Percentiles rank a stretch among this genome's conserved stretches.
These are phyloP conservation scores for Kwoniella dejecticola DNA, from an alignment of 768 basidiomycete species.

Conservation along the genomic window DNA sequence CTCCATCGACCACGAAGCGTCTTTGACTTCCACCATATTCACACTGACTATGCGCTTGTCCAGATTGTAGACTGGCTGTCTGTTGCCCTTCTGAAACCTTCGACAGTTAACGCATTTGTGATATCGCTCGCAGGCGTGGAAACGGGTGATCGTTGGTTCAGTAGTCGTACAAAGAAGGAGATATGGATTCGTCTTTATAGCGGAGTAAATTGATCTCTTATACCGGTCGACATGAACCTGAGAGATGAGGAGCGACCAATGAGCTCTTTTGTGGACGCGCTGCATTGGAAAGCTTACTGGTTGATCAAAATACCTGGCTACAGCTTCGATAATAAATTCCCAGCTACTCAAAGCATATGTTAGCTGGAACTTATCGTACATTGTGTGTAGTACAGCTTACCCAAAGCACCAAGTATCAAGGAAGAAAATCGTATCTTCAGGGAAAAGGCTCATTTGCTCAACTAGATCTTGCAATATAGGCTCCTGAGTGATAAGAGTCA, in stretches of 20 bases:
- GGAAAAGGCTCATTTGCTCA: slow-evolving; percentile 69
- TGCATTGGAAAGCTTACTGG: slow-evolving; percentile 11
- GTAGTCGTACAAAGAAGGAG: slow-evolving; percentile 34
- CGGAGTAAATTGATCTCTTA: slow-evolving; percentile 69
- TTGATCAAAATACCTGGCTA: slow-evolving; percentile 68
- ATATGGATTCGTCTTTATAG: slow-evolving; percentile 65
- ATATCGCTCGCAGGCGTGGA: slow-evolving; percentile 91
- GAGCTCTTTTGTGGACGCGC: neutral
- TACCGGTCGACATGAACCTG: slow-evolving; percentile 91
- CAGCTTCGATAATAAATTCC: slow-evolving; percentile 80
- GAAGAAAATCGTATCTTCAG: slow-evolving; percentile 72
- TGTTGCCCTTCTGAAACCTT: slow-evolving; percentile 54
- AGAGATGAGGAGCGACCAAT: neutral
- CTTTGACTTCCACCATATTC: slow-evolving; percentile 76
- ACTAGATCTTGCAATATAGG: slow-evolving; percentile 69
- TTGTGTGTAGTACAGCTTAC: slow-evolving; percentile 27
- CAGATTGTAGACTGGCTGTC: slow-evolving; percentile 25
- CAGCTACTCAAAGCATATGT: slow-evolving; percentile 58
- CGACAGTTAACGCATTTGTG: slow-evolving; percentile 62
- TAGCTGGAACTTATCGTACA: neutral
- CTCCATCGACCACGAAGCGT: slow-evolving; percentile 62
- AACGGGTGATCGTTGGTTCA: slow-evolving; percentile 63
- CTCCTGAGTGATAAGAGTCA: too few species aligned
- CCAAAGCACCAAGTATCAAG: slow-evolving; percentile 96
- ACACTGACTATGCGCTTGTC: slow-evolving; percentile 68